Base-by-base conservation (phyloP, 2,329 filamentous ascomycete species). In the Bimuria novae-zelandiae region DNA sequence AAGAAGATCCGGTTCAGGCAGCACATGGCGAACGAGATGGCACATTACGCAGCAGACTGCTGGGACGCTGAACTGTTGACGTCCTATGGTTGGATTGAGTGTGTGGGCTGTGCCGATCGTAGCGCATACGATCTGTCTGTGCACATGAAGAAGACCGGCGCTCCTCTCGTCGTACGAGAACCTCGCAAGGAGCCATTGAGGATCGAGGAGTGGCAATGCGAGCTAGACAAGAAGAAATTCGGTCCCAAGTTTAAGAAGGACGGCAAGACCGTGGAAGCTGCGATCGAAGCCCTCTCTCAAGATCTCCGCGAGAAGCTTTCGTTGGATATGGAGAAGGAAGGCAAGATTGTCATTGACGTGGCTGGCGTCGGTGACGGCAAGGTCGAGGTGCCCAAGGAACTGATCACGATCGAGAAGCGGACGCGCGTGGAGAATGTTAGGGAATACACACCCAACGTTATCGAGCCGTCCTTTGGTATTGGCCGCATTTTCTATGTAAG, bases 401-500 rank as follows among this genome's bases (percentile, higher is more conserved):
- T 95, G 43, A 80, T 99, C 70, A 84, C 81, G 53, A 91, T 97
- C 64, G 89, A 92, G 78, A 92, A 89, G 78, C 85, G 87, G 64
- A 96, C 88, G 63, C 83, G 91, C 58, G 83, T 86, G 3, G 90
- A 96, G 75, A 88, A 96, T 72, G 85, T 87, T 53, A 85, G 94
- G 66, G 92, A 97, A 74, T 99, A 90, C 79, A 95, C 89, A 0
- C 93, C 93, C 55, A 97, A 97, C 71, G 92, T 96, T 42, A 95
- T 97, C 64, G 94, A 99, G 79, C 94, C 93, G 1, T 97, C 93
- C 0, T 99, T 97, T 68, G 93, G 93, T 80, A 96, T 97, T 69
- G 94, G 93, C 55, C 86, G 93, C 65, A 97, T 97, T 58, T 80
- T 97, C 53, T 97, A 97, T 87, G 62, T 68, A 56, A 63, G 65